These are phyloP conservation scores for Coniochaeta ligniaria DNA, from an alignment of 2,329 filamentous ascomycete genomes.

Conservation along the genomic window DNA sequence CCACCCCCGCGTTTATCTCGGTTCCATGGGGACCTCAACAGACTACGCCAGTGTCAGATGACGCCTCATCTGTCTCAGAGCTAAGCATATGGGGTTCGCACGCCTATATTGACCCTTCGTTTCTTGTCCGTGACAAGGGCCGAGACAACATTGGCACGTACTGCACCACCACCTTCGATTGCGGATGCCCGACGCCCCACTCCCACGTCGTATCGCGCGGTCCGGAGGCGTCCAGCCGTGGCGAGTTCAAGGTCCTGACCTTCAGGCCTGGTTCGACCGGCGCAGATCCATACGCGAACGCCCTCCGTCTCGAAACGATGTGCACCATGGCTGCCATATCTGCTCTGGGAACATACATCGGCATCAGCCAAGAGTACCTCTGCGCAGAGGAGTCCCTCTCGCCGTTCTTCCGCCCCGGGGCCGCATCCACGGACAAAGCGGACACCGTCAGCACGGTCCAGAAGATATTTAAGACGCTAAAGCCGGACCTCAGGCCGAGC, in stretches of 20 bases:
- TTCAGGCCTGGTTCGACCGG: slow-evolving; percentile 6
- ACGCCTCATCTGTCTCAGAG: background rate
- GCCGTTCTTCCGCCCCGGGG: slow-evolving; percentile 15
- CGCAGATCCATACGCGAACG: slow-evolving; percentile 17
- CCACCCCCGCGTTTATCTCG: background rate
- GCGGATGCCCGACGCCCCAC: slow-evolving; percentile 9
- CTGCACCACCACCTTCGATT: slow-evolving; percentile 5
- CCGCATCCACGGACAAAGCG: background rate
- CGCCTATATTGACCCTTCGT: slow-evolving; percentile 2
- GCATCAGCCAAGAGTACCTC: slow-evolving; percentile 15
- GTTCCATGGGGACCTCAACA: background rate
- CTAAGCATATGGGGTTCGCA: slow-evolving; percentile 2
- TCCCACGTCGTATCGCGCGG: slow-evolving; percentile 5
- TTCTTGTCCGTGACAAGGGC: background rate
- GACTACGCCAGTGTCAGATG: background rate
- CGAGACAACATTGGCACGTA: background rate
- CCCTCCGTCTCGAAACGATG: slow-evolving; percentile 17
- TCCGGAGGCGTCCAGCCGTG: background rate
- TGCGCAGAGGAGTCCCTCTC: slow-evolving; percentile 17
- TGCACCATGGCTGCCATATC: slow-evolving; percentile 17
- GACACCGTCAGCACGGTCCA: slow-evolving; percentile 12
- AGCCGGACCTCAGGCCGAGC: slow-evolving; percentile 16
- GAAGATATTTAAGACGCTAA: slow-evolving; percentile 14
- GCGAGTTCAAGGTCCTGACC: slow-evolving; percentile 6
- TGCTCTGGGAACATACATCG: slow-evolving; percentile 13